Percentiles rank a stretch among this genome's conserved stretches.
Evolutionary conservation across 305 asterid species (phyloP).

Genomic region (Nicotiana rustica): DNA sequence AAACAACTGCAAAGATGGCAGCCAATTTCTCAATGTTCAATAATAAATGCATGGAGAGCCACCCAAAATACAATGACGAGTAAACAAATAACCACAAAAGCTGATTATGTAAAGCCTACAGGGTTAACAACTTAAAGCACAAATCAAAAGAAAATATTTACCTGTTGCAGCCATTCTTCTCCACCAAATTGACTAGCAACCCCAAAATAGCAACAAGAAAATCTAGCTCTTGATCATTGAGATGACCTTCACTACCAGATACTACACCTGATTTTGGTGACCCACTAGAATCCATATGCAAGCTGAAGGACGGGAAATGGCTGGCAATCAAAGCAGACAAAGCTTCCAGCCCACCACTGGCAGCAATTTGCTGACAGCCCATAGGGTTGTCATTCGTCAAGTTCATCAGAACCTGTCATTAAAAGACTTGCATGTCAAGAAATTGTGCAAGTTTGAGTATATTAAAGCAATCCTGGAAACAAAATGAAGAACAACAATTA

Average conservation of each 20-base stretch:
- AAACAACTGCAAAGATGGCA: background rate
- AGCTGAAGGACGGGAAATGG: slow-evolving; percentile 78
- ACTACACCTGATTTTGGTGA: slow-evolving; percentile 54
- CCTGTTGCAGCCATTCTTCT: slow-evolving; percentile 89
- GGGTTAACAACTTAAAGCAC: background rate
- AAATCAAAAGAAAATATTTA: slow-evolving; percentile 38
- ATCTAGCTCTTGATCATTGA: slow-evolving; percentile 85
- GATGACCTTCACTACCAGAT: slow-evolving; percentile 48
- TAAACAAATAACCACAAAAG: slow-evolving; percentile 12
- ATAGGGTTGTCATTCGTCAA: slow-evolving; percentile 85
- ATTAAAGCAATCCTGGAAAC: background rate
- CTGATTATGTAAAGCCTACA: slow-evolving; percentile 30
- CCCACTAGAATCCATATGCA: slow-evolving; percentile 41
- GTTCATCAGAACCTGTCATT: slow-evolving; percentile 90
- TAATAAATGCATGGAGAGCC: slow-evolving; percentile 19
- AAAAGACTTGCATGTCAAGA: background rate
- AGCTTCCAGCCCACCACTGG: slow-evolving; percentile 80
- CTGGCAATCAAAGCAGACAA: slow-evolving; percentile 79
- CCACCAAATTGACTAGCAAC: slow-evolving; percentile 95
- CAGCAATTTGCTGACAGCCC: slow-evolving; percentile 94
- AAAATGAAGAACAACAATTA: background rate
- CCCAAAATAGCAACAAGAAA: slow-evolving; percentile 96
- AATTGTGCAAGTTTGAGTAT: background rate
- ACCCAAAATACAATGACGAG: background rate
- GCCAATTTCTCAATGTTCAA: slow-evolving; percentile 24